Evolutionary conservation across 768 basidiomycete species (phyloP), one percentile per base, ranked within the genome.

Genomic region (Phaeotremella skinneri): DNA sequence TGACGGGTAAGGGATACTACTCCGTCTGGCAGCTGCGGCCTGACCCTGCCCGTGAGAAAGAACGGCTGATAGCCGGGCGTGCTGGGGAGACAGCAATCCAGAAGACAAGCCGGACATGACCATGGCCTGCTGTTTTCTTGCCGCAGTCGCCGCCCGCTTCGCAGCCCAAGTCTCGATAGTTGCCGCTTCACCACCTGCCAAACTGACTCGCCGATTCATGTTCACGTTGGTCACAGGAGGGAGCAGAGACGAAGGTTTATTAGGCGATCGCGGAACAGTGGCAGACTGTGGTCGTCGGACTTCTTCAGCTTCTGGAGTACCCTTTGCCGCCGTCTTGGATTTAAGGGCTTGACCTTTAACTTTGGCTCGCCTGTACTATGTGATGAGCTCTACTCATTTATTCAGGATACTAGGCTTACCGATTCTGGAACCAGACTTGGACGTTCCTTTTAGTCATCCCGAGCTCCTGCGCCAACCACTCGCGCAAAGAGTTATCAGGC

Each of bases 401-500:
- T 20, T 30, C 17, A 16, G 11, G 25, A 50, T 37, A 14, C 5
- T 20, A 11, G 16, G 60, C 72, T 56, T 29, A 72, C 75, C 75
- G 63, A 52, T 76, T 76, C 48, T 75, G 74, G 61, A 76, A 76
- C 79, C 84, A 81, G 57, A 94, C 93, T 83, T 98, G 93, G 1
- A 98, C 89, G n/a, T 90, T 91, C 60, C 93, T 81, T 21, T 91
- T 85, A 9, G 89, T 88, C 93, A 98, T 98, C 62, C 85, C 86
- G 57, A 97, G 84, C 79, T 91, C 82, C 9, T 82, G 79, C 0
- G 91, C 88, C 53, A 98, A 84, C 63, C 84, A 81, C 76, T 89
- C 90, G 67, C 94, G 83, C 34, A 88, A 79, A 5, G 82, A 58
- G 45, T 76, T 76, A 76, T 91, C 92, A 16, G 94, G 93, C 76